Evolutionary conservation across 2,329 filamentous ascomycete species (phyloP), one percentile per base, ranked within the genome.

Genomic region (Leptographium galeiforme): DNA sequence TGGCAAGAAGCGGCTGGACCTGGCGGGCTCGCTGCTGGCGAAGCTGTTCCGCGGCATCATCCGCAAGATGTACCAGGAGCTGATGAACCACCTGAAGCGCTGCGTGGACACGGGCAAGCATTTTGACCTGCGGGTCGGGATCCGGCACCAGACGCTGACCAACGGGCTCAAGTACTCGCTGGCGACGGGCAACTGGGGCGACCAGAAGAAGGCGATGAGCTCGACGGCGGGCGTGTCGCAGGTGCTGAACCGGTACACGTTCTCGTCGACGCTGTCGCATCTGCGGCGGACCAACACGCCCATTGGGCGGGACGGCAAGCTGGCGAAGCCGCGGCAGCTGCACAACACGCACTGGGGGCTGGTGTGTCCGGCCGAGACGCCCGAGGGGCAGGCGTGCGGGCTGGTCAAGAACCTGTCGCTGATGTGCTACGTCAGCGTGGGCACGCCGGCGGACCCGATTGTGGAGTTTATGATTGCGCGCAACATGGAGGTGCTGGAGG

Each of bases 341-440:
- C 93, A 98, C 75, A 97, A 97, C 69, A 97, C 91, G 8, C 93
- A 98, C 66, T 98, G 93, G 93, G 93, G 93, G 58, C 73, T 97
- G 62, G 91, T 98, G 18, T 98, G 93, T 68, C 93, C 93, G 34
- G 91, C 93, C 34, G 93, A 98, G 68, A 98, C 93, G 16, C 93
- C 93, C 30, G 93, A 98, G 78, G 93, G 93, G 58, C 93, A 98
- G 68, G 93, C 93, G 69, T 98, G 93, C 73, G 93, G 93, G 71
- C 75, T 98, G 59, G 93, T 98, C 69, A 98, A 98, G 76, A 98
- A 98, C 64, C 66, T 98, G 66, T 90, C 93, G 7, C 76, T 98
- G 51, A 97, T 98, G 91, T 97, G 93, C 66, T 96, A 95, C 63
- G 90, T 98, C 64, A 96, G 89, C 63, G 90, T 97, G 50, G 91